phyloP scores from a whole-genome alignment of 2,329 filamentous ascomycete genomes.

The Bertia moriformis region DNA sequence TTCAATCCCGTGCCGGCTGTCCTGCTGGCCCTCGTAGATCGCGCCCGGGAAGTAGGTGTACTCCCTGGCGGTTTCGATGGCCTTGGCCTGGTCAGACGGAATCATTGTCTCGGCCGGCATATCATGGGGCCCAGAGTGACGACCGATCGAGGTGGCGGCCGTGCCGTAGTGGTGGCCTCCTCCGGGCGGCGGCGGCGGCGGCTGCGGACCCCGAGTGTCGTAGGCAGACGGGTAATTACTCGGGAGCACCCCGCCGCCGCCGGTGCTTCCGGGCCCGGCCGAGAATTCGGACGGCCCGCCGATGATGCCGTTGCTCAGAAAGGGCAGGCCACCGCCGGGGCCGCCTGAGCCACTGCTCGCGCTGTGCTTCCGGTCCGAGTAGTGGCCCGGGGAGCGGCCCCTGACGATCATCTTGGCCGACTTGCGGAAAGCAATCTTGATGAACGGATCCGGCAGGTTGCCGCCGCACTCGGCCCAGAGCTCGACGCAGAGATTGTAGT shows the following conservation, averaged over 20 bases:
- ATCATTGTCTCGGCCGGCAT: slow-evolving; percentile 36
- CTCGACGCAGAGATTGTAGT: slow-evolving; percentile 81
- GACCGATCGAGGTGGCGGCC: slow-evolving; percentile 10
- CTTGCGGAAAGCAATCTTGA: slow-evolving; percentile 58
- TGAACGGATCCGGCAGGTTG: slow-evolving; percentile 35
- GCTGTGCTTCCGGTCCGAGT: slow-evolving; percentile 56
- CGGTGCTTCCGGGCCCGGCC: slow-evolving; percentile 10
- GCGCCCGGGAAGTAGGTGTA: slow-evolving; percentile 39
- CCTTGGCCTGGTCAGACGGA: slow-evolving; percentile 32
- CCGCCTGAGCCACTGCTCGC: slow-evolving; percentile 54
- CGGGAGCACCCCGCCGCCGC: no score
- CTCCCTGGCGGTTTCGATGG: slow-evolving; percentile 29
- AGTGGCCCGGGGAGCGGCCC: slow-evolving; percentile 68
- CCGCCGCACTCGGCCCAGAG: slow-evolving; percentile 56
- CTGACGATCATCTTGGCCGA: slow-evolving; percentile 79
- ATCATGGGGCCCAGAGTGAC: slow-evolving; percentile 32
- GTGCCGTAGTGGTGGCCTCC: slow-evolving; percentile 22
- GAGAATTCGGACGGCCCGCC: slow-evolving; percentile 23
- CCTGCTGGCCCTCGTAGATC: slow-evolving; percentile 32
- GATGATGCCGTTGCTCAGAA: slow-evolving; percentile 21
- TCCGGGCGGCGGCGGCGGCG: no score
- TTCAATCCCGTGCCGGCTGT: slow-evolving; percentile 28
- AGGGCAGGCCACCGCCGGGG: slow-evolving; percentile 45
- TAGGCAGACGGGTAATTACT: slow-evolving; percentile 8
- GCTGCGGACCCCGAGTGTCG: slow-evolving; percentile 21